These are phyloP conservation scores for Solanum clarkiae DNA, from an alignment of 257 asterid genomes.

Conservation along the genomic window DNA sequence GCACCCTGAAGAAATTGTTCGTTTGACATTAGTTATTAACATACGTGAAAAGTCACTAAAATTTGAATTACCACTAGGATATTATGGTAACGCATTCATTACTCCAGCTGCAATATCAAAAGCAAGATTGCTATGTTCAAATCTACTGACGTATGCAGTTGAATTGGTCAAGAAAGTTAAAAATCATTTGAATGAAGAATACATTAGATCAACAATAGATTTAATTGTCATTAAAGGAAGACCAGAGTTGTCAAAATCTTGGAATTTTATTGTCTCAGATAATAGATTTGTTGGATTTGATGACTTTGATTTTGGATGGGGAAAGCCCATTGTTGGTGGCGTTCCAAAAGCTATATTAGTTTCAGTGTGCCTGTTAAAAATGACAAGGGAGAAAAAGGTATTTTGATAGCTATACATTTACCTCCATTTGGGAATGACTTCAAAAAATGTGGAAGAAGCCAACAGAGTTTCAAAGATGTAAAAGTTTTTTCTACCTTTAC, in stretches of 20 bases:
- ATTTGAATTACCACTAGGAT: background rate
- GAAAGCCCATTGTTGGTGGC: background rate
- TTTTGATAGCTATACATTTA: background rate
- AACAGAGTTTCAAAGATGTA: too few relatives aligned
- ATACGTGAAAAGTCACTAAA: background rate
- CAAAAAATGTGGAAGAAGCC: too few relatives aligned
- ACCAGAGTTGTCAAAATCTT: background rate
- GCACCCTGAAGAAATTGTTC: background rate
- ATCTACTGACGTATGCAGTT: background rate
- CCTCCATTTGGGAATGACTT: too few relatives aligned
- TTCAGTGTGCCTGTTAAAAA: background rate
- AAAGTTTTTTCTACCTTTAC: too few relatives aligned
- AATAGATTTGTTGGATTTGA: background rate
- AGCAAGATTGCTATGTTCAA: background rate
- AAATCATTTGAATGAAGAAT: background rate
- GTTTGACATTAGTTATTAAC: background rate
- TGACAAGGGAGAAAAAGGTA: background rate
- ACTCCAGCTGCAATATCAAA: background rate
- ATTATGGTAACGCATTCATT: conserved; percentile 5
- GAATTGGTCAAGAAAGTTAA: background rate
- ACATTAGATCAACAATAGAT: conserved; percentile 1
- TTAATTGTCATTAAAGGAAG: conserved; percentile 1
- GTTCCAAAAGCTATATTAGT: background rate
- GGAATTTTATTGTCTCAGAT: background rate
- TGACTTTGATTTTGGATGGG: conserved; percentile 3